These are phyloP conservation scores for Microsporum ferrugineum DNA, from an alignment of 2,329 filamentous ascomycete genomes.

Conservation along the genomic window DNA sequence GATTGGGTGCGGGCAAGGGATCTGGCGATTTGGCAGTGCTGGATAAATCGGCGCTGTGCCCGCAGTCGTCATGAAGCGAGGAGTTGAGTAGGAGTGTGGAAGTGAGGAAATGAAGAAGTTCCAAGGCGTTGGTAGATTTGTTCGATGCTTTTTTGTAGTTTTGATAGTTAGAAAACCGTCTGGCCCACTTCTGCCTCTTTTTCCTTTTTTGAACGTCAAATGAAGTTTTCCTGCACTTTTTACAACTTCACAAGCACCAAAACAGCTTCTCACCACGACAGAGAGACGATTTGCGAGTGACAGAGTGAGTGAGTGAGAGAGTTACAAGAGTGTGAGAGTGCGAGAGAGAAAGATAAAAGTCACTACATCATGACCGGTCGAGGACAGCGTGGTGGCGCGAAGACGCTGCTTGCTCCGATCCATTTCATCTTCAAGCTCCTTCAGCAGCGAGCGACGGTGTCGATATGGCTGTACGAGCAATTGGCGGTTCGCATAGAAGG, in stretches of 20 bases:
- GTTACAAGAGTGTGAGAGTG: neutral
- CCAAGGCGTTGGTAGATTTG: neutral
- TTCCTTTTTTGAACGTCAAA: neutral
- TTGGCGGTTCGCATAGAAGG: slow-evolving; percentile 87
- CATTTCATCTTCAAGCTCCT: slow-evolving; percentile 93
- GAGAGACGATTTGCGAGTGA: no score
- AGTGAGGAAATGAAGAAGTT: neutral
- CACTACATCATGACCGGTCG: slow-evolving; percentile 42
- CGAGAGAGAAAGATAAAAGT: neutral
- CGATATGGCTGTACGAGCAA: slow-evolving; percentile 97
- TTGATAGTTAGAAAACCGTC: no score
- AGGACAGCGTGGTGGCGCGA: slow-evolving; percentile 46
- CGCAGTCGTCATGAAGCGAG: neutral
- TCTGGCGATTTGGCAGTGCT: neutral
- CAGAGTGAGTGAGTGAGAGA: neutral
- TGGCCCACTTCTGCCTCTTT: neutral
- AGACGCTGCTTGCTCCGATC: slow-evolving; percentile 64
- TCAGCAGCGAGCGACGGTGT: slow-evolving; percentile 69
- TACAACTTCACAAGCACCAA: no score
- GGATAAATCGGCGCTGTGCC: neutral
- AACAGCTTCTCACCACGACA: neutral
- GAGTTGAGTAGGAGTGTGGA: neutral
- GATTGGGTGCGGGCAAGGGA: neutral
- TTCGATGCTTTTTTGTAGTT: neutral
- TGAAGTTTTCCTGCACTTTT: neutral